Evolutionary conservation across 2,329 filamentous ascomycete species (phyloP), one percentile per base, ranked within the genome.

Genomic region (Meredithiella fracta): DNA sequence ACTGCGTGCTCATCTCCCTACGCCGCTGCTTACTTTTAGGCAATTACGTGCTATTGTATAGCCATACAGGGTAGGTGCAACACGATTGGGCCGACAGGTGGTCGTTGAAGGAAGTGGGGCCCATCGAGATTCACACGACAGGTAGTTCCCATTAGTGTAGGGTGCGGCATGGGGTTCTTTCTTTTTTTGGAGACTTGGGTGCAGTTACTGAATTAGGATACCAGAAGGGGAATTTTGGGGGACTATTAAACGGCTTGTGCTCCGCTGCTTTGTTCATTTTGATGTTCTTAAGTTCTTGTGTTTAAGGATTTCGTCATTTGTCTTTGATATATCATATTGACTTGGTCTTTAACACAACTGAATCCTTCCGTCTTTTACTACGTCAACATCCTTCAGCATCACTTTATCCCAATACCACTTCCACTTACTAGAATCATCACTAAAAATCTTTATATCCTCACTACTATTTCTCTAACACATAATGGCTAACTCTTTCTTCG

Each of bases 401-500:
- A 34, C 29, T 34, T 34, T 11, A 34, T 34, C 29, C 50, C 17
- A 29, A 23, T 20, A 38, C 8, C 31, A 34, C 31, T 40, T 14
- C 34, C 50, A 23, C 50, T 0, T n/a, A n/a, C n/a, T n/a, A n/a
- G 20, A n/a, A 51, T 15, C 25, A 37, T 25, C 6, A 51, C 11
- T 34, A 34, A 5, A 5, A 5, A 34, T 34, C 11, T 34, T 5
- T 34, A 5, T 34, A 34, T 34, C 5, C 29, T 34, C n/a, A 34
- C 11, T 34, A 34, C 5, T 11, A 34, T 34, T 22, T 15, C 7
- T 25, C n/a, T n/a, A 44, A 51, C n/a, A 7, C 23, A 17, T n/a
- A 31, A 52, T 52, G 50, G 20, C 50, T 52, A 52, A 52, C 50
- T 20, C 50, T 9, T 15, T 38, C 31, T 22, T 38, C 11, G 26